Evolutionary conservation across 1,284 basidiomycete genomes (phyloP), one percentile per base, ranked within the genome.

Genomic region (Malassezia psittaci): DNA sequence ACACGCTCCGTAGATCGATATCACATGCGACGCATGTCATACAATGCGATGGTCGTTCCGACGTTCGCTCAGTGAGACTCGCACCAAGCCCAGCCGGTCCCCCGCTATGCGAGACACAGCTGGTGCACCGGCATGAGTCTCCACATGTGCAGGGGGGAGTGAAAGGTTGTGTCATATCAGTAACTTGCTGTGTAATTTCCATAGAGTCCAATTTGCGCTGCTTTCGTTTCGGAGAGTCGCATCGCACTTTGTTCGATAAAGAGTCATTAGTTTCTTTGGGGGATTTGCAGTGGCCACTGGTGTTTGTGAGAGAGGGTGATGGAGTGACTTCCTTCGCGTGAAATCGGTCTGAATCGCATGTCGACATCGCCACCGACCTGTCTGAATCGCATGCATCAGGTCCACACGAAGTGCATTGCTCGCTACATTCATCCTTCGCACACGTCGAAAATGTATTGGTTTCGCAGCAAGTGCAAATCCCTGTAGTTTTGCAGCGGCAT

Each of bases 1-100:
- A 60, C 1, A 65, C 65, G 13, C 56, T 53, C 33, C 62, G 56
- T 15, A 67, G 57, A 4, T 54, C 57, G 19, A 68, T 51, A 38
- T 68, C 67, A 51, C 67, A 68, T 0, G 67, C 65, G 19, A 59
- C 62, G 29, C 67, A 68, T 16, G 63, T 56, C 24, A 60, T 60
- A 48, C 67, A 68, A 1, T 58, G 60, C 6, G 38, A 34, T 8
- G 3, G 7, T 34, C 41, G 41, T 15, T 43, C 41, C 15, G 5
- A 12, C 41, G 41, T 19, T 16, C 41, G 16, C n/a, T 43, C 41
- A 1, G 5, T 32, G 12, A 19, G 41, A 12, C 6, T 32, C 15
- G 18, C 39, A 43, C 9, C 13, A 9, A 13, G 10, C 24, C 24
- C 24, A 1, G 41, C 11, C 6, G 21, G 41, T 12, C 18, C 41